Conservation (phyloP, 805 yeast species). For the Ogataea naganishii region DNA sequence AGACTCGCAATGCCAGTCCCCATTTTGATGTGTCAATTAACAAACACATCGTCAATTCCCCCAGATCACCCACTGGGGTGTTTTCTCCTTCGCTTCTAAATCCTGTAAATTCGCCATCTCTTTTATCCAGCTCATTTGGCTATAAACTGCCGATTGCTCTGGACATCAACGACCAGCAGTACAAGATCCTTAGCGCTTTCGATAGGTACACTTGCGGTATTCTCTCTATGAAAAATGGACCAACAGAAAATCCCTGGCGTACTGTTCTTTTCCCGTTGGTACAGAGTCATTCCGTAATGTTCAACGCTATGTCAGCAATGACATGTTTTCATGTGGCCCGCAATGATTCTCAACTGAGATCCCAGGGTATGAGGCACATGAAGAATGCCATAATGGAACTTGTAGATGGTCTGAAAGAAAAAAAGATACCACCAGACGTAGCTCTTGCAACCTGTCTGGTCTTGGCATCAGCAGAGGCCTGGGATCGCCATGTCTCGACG, state of each 20-base stretch:
- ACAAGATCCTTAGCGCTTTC: slow-evolving; percentile 26
- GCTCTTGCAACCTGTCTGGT: slow-evolving; percentile 59
- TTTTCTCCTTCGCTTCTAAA: no score
- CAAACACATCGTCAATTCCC: slow-evolving; percentile 5
- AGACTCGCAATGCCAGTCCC: no score
- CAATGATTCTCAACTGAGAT: slow-evolving; percentile 33
- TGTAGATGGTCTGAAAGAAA: slow-evolving; percentile 42
- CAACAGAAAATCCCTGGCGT: slow-evolving; percentile 63
- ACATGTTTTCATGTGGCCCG: slow-evolving; percentile 51
- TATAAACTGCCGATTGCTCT: slow-evolving; percentile 12
- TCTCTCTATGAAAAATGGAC: slow-evolving; percentile 58
- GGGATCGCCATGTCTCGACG: slow-evolving; percentile 60
- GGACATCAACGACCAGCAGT: slow-evolving; percentile 19
- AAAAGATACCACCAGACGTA: slow-evolving; percentile 49
- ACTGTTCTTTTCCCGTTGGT: slow-evolving; percentile 49
- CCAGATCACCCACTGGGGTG: no score
- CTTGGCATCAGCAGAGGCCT: slow-evolving; percentile 56
- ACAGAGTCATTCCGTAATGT: slow-evolving; percentile 42
- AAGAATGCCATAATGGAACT: slow-evolving; percentile 49
- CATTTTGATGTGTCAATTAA: no score
- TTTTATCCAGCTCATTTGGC: no score
- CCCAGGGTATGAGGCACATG: slow-evolving; percentile 50
- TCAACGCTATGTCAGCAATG: slow-evolving; percentile 59
- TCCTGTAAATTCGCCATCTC: no score
- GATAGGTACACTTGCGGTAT: slow-evolving; percentile 41